Base-by-base conservation (phyloP, 306 rosid genomes). In the Luffa aegyptiaca region DNA sequence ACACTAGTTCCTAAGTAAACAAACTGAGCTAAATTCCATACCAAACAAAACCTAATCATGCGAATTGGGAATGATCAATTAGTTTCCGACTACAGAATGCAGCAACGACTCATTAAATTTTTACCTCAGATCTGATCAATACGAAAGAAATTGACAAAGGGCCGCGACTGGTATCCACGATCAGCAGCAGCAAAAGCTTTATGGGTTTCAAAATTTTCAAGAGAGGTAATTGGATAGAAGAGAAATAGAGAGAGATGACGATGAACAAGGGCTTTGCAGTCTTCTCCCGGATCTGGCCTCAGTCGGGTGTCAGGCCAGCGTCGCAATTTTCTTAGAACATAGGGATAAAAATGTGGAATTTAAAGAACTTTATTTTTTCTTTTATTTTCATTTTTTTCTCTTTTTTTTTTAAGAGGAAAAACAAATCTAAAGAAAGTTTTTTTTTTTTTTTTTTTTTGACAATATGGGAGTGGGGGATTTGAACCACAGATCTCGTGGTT, bases 41-140 rank as follows among this genome's bases (percentile, higher is more conserved):
- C 39, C 69, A 52, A 74, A 21, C 79, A 53, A 62, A 16, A 77
- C 44, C 41, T 21, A 59, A 70, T 20, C 59, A 26, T 16, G 35
- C 56, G 57, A 71, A 65, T 44, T 68, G 55, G 59, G 5, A 75
- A 65, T 41, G 71, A 81, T 84, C 80, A 68, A 84, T 33, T 37
- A 53, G 72, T 45, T 57, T 5, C 6, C 72, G 75, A 79, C 58
- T 52, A 51, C 7, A 48, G 2, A 11, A 53, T 17, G 48, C 37
- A 31, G 31, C 35, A 33, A 62, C 41, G 42, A 62, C n/a, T 21
- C 41, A 37, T 20, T 56, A 77, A 75, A 49, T 41, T 33, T 36
- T 80, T 71, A 87, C 90, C 90, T 80, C 78, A 80, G 90, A 87
- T 87, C 90, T 82, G 81, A 80, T 81, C 64, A 75, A 78, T 70